phyloP scores from a whole-genome alignment of 805 yeast genomes.

The Ogataea dorogensis region DNA sequence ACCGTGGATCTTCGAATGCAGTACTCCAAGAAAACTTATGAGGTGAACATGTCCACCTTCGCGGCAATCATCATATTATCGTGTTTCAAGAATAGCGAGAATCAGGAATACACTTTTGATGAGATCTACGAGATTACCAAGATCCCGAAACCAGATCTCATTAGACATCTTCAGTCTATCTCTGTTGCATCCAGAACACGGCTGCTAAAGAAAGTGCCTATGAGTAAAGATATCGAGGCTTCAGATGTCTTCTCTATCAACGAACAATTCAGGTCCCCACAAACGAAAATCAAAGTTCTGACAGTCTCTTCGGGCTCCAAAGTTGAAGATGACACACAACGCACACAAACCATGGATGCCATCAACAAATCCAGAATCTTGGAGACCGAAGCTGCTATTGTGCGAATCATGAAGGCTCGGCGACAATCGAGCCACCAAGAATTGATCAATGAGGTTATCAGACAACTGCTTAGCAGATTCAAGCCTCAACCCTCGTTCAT shows the following conservation, averaged over 20 bases:
- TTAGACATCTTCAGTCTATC: constrained; percentile 76
- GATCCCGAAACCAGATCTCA: constrained; percentile 71
- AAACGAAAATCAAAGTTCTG: constrained; percentile 68
- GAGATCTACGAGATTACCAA: constrained; percentile 65
- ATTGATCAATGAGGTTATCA: constrained; percentile 62
- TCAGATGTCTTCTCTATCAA: constrained; percentile 68
- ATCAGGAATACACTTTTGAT: constrained; percentile 48
- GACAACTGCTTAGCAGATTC: constrained; percentile 60
- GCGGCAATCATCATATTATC: constrained; percentile 71
- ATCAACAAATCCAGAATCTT: constrained; percentile 62
- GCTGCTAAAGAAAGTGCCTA: constrained; percentile 70
- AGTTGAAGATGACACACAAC: constrained; percentile 53
- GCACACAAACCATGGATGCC: constrained; percentile 50
- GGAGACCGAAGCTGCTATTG: constrained; percentile 82
- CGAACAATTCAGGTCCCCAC: constrained; percentile 63
- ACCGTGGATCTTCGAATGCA: constrained; percentile 74
- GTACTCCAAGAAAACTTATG: constrained; percentile 68
- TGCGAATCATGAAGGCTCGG: constrained; percentile 80
- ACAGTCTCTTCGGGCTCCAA: constrained; percentile 54
- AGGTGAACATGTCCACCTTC: constrained; percentile 74
- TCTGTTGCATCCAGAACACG: constrained; percentile 81
- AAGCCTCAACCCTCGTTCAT: constrained; percentile 65
- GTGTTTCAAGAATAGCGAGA: constrained; percentile 56
- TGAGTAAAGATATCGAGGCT: constrained; percentile 65
- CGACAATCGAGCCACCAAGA: constrained; percentile 61